Conservation (phyloP, 768 basidiomycete genomes). For the Plicaturopsis crispa region DNA sequence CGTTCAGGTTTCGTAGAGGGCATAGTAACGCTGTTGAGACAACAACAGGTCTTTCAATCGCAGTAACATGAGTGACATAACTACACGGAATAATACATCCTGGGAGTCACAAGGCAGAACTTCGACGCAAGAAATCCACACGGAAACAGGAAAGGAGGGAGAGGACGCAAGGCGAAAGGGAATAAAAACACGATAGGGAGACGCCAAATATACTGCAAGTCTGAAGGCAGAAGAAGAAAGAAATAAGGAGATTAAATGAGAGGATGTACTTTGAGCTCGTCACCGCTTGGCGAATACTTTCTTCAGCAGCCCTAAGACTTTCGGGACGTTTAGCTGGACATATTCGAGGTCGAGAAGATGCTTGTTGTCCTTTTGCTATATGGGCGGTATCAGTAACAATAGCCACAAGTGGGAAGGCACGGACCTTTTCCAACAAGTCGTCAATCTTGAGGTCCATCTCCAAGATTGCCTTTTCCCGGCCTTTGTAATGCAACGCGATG, state of each 20-base stretch:
- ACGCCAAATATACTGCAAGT: background rate
- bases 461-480: constrained; percentile 95
- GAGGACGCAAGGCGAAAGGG: constrained; percentile 11
- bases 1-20: background rate
- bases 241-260: constrained; percentile 21
- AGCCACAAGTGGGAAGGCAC: constrained; percentile 10
- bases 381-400: constrained; percentile 3
- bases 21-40: constrained; percentile 7
- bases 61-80: too few species aligned
- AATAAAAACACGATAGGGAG: constrained; percentile 3
- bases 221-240: too few species aligned
- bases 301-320: constrained; percentile 86
- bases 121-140: constrained; percentile 9
- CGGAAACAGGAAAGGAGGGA: constrained; percentile 19
- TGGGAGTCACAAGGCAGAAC: constrained; percentile 20
- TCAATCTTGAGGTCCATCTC: constrained; percentile 99
- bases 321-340: constrained; percentile 93
- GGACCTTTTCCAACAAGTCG: constrained; percentile 92
- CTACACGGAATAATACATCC: constrained; percentile 28
- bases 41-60: constrained; percentile 27
- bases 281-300: constrained; percentile 90
- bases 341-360: constrained; percentile 95
- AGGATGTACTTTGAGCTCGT: constrained; percentile 16
- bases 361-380: constrained; percentile 98
- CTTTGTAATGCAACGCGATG: constrained; percentile 98